phyloP scores from a whole-genome alignment of 1,284 basidiomycete species.

The Marasmius sp. region DNA sequence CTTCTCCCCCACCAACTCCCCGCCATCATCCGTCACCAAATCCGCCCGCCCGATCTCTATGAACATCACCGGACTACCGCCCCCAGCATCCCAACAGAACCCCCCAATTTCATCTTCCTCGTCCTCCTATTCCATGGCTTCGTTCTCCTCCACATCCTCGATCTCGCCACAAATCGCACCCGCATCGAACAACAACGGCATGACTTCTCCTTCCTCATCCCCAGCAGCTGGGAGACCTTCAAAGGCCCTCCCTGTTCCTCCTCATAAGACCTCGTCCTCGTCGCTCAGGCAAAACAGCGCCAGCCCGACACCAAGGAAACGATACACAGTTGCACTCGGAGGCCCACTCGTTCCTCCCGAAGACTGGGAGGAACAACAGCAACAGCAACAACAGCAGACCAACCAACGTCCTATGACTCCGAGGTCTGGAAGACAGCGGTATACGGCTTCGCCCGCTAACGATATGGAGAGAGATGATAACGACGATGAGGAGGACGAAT shows the following conservation, averaged over 20 bases:
- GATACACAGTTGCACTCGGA: slow-evolving; percentile 81
- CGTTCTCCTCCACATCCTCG: slow-evolving; percentile 25
- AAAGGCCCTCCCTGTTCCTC: slow-evolving; percentile 13
- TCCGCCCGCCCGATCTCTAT: slow-evolving; percentile 11
- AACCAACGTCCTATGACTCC: slow-evolving; percentile 14
- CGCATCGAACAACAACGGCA: slow-evolving; percentile 5
- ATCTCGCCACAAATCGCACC: slow-evolving; percentile 16
- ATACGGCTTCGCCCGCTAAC: slow-evolving; percentile 37
- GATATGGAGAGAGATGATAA: slow-evolving; percentile 27
- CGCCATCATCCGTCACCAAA: slow-evolving; percentile 44
- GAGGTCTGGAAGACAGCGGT: slow-evolving; percentile 39
- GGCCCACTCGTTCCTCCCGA: slow-evolving; percentile 57
- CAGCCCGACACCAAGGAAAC: slow-evolving; percentile 65
- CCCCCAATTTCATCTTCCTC: slow-evolving; percentile 19
- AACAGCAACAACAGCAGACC: neutral
- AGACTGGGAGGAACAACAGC: slow-evolving; percentile 27
- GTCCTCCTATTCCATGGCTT: slow-evolving; percentile 19
- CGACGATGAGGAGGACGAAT: slow-evolving; percentile 34
- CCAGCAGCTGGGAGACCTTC: slow-evolving; percentile 9
- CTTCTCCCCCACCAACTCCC: slow-evolving; percentile 64
- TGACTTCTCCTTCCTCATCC: slow-evolving; percentile 31
- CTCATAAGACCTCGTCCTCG: slow-evolving; percentile 26
- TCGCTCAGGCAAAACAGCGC: slow-evolving; percentile 43
- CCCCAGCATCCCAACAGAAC: slow-evolving; percentile 5
- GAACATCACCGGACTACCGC: slow-evolving; percentile 21